Percentiles rank a stretch among this genome's conserved stretches.
Evolutionary conservation across 2,329 filamentous ascomycete species (phyloP).

Genomic region (Ophiostoma montium): DNA sequence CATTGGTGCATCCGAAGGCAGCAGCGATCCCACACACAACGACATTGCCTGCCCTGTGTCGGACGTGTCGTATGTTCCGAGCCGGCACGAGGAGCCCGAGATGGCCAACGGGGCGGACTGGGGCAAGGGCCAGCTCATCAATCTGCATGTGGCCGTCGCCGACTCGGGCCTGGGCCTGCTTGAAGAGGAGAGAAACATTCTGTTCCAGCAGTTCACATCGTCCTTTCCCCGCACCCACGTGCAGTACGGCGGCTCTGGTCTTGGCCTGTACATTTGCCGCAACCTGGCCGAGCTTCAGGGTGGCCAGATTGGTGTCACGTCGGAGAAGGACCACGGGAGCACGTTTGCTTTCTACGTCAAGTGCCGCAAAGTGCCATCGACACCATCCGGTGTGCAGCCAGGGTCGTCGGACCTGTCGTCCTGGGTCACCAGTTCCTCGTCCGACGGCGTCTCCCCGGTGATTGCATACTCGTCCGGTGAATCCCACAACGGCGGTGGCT

Average conservation of each 20-base stretch:
- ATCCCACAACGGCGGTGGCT: neutral
- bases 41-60: slow-evolving; percentile 7
- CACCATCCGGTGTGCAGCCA: neutral
- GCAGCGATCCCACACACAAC: neutral
- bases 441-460: slow-evolving; percentile 13
- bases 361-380: slow-evolving; percentile 33
- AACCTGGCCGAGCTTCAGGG: slow-evolving; percentile 65
- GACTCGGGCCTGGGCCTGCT: slow-evolving; percentile 61
- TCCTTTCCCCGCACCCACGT: slow-evolving; percentile 62
- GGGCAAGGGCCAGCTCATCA: slow-evolving; percentile 57
- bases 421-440: slow-evolving; percentile 19
- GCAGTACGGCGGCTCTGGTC: slow-evolving; percentile 62
- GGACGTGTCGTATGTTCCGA: slow-evolving; percentile 36
- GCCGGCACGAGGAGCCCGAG: slow-evolving; percentile 17
- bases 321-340: slow-evolving; percentile 52
- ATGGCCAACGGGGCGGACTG: slow-evolving; percentile 41
- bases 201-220: slow-evolving; percentile 71
- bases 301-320: slow-evolving; percentile 61
- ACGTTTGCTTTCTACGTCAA: slow-evolving; percentile 68
- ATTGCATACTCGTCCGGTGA: slow-evolving; percentile 2
- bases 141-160: slow-evolving; percentile 56
- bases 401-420: slow-evolving; percentile 7
- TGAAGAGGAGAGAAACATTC: slow-evolving; percentile 52
- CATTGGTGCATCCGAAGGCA: slow-evolving; percentile 41
- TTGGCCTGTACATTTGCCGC: slow-evolving; percentile 65